These are phyloP conservation scores for Alternaria viburni DNA, from an alignment of 2,329 filamentous ascomycete genomes.

Conservation along the genomic window DNA sequence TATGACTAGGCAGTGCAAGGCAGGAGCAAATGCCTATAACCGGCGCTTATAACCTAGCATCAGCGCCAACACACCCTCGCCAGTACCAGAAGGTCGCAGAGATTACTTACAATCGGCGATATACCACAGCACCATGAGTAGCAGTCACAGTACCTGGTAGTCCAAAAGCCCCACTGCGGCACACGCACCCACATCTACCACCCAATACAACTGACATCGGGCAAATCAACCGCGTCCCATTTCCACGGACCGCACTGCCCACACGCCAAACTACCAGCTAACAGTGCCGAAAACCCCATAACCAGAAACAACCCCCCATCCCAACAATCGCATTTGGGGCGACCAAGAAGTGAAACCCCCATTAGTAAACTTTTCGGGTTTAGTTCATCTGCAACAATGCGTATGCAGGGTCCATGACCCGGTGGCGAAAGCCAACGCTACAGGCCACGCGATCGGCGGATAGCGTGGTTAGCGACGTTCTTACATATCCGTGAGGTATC, in stretches of 20 bases:
- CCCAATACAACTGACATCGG: background rate
- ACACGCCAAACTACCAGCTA: background rate
- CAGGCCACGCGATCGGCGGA: background rate
- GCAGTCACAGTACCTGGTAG: background rate
- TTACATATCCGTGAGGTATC: background rate
- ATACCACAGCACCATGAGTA: background rate
- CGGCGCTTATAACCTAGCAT: background rate
- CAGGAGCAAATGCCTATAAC: background rate
- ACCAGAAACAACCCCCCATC: background rate
- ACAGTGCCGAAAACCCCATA: background rate
- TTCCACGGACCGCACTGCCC: background rate
- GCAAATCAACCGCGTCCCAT: background rate
- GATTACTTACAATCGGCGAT: background rate
- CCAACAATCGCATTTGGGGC: background rate
- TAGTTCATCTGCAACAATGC: background rate
- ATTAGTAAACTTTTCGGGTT: background rate
- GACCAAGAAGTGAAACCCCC: background rate
- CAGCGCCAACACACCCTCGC: background rate
- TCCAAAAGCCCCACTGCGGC: background rate
- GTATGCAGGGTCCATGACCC: background rate
- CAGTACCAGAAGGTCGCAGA: background rate
- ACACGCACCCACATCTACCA: background rate
- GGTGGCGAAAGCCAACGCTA: background rate
- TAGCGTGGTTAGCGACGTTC: background rate
- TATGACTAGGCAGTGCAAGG: background rate